phyloP scores from a whole-genome alignment of 2,329 filamentous ascomycete genomes.

The Grosmannia huntii region DNA sequence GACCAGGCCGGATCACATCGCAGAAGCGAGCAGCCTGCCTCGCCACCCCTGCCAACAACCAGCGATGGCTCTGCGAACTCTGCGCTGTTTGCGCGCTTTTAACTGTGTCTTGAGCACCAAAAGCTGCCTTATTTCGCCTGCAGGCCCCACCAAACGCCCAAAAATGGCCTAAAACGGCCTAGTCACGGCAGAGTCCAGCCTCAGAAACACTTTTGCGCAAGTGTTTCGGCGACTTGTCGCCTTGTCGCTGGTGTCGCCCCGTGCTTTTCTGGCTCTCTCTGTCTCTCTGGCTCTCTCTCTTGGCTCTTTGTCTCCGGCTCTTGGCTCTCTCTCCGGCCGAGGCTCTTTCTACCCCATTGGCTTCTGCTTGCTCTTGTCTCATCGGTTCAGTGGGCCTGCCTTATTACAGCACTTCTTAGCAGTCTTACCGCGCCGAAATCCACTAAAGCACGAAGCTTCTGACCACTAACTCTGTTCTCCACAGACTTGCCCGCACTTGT shows the following conservation, averaged over 20 bases:
- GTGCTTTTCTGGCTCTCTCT: not conserved
- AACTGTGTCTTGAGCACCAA: not conserved
- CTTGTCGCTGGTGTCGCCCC: not conserved
- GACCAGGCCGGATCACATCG: not conserved
- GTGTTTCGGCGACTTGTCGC: not conserved
- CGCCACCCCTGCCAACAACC: not conserved
- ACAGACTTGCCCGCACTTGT: not conserved
- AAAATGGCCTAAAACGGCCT: not conserved
- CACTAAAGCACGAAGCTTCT: not conserved
- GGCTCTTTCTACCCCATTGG: not conserved
- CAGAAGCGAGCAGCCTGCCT: not conserved
- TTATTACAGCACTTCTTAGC: not conserved
- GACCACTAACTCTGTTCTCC: constrained; percentile 1
- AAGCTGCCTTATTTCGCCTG: not conserved
- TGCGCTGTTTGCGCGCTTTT: not conserved
- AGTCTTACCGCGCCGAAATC: not conserved
- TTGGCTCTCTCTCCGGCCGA: not conserved
- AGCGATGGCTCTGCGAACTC: not conserved
- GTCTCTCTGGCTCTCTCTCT: not conserved
- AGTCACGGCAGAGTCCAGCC: not conserved
- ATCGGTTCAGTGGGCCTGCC: not conserved
- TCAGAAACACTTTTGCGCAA: not conserved
- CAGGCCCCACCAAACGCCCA: not conserved
- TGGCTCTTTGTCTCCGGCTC: not conserved
- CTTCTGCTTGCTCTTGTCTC: not conserved